Percentiles rank a stretch among this genome's conserved stretches.
phyloP scores from a whole-genome alignment of 306 rosid species.

The Purshia tridentata region DNA sequence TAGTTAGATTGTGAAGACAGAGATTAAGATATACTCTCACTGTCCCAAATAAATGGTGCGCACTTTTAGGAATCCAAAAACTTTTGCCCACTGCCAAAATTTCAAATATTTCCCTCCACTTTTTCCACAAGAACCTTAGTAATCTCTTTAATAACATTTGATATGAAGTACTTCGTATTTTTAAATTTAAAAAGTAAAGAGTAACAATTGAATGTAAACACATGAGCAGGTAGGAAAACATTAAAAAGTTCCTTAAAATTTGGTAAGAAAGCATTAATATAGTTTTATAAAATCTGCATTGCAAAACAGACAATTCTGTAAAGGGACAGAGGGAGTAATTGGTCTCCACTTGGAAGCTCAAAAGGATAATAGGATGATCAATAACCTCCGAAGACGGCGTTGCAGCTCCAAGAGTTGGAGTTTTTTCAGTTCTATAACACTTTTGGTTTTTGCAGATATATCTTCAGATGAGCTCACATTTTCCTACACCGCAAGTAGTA shows the following conservation, averaged over 20 bases:
- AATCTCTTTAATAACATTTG: background rate
- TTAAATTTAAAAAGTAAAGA: background rate
- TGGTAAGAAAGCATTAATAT: background rate
- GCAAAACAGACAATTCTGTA: background rate
- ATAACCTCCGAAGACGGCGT: conserved; percentile 88
- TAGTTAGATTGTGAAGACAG: background rate
- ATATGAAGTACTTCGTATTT: background rate
- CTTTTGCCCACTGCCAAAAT: background rate
- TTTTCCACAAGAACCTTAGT: background rate
- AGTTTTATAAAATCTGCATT: background rate
- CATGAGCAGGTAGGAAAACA: background rate
- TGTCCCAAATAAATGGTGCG: conserved; percentile 3
- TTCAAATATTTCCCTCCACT: background rate
- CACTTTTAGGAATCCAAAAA: background rate
- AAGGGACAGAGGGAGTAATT: background rate
- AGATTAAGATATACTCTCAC: background rate
- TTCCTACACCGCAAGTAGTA: conserved; percentile 49
- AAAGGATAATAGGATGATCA: background rate
- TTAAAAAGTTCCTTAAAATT: conserved; percentile 1
- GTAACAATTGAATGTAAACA: background rate
- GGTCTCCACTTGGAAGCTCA: conserved; percentile 1
- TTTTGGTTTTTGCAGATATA: conserved; percentile 92
- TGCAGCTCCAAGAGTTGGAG: conserved; percentile 93
- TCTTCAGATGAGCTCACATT: conserved; percentile 94
- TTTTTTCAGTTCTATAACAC: conserved; percentile 97